phyloP scores from a whole-genome alignment of 2,329 filamentous ascomycete genomes.

The Phialemoniopsis sp. region DNA sequence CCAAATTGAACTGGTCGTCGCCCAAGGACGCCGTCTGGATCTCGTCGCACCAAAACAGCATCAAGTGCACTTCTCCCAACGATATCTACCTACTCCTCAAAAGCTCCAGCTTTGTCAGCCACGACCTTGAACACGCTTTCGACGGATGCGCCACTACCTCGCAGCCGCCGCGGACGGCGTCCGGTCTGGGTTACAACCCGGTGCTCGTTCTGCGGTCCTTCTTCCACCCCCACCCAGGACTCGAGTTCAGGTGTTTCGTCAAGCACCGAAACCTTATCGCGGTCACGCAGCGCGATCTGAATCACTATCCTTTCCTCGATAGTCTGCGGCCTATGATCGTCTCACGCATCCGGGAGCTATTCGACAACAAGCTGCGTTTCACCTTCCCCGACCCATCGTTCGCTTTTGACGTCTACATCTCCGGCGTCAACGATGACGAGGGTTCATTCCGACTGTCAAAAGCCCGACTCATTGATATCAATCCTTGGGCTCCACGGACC shows the following conservation, averaged over 20 bases:
- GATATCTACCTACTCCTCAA: constrained; percentile 36
- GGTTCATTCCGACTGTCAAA: constrained; percentile 54
- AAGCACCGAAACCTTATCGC: constrained; percentile 75
- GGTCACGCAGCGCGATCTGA: constrained; percentile 84
- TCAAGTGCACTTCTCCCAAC: constrained; percentile 71
- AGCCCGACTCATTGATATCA: constrained; percentile 88
- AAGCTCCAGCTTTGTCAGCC: constrained; percentile 89
- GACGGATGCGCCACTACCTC: constrained; percentile 43
- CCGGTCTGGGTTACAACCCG: constrained; percentile 55
- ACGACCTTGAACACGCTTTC: constrained; percentile 91
- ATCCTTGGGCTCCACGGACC: constrained; percentile 87
- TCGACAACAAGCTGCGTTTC: constrained; percentile 66
- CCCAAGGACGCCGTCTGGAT: constrained; percentile 98
- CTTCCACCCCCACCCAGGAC: constrained; percentile 81
- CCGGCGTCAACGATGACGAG: constrained; percentile 51
- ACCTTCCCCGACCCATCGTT: constrained; percentile 84
- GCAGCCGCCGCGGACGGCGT: constrained; percentile 13
- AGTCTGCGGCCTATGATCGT: constrained; percentile 61
- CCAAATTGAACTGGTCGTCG: constrained; percentile 96
- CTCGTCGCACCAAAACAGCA: constrained; percentile 74
- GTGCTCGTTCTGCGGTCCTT: constrained; percentile 84
- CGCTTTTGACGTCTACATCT: constrained; percentile 89
- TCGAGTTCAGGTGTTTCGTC: constrained; percentile 96
- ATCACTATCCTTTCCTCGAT: constrained; percentile 79
- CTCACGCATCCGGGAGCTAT: constrained; percentile 70